Evolutionary conservation across 1,284 basidiomycete genomes (phyloP).

Genomic region (Meripilus lineatus): DNA sequence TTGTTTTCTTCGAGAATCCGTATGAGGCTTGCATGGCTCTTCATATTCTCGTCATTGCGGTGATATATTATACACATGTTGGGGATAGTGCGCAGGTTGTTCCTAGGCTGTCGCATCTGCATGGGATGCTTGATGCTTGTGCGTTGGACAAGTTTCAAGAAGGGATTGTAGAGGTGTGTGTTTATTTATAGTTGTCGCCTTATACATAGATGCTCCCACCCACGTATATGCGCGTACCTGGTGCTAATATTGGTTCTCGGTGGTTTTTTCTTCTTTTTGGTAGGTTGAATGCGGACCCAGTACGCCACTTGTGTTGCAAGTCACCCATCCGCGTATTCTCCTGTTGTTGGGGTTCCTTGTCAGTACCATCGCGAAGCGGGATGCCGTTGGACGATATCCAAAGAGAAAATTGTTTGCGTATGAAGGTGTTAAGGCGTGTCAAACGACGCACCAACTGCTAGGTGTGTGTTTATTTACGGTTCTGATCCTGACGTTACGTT

Average conservation of each 20-base stretch:
- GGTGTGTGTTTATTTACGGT: no score
- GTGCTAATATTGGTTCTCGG: not conserved
- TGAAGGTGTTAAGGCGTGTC: conserved; percentile 54
- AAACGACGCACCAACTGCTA: no score
- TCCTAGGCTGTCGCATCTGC: conserved; percentile 48
- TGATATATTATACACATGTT: conserved; percentile 53
- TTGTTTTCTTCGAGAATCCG: conserved; percentile 30
- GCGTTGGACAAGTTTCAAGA: conserved; percentile 41
- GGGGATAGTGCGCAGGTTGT: conserved; percentile 42
- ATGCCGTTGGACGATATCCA: conserved; percentile 66
- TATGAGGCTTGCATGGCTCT: conserved; percentile 43
- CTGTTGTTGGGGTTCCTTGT: conserved; percentile 62
- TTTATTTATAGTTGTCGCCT: conserved; percentile 9
- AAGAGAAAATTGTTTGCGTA: conserved; percentile 63
- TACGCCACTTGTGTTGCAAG: conserved; percentile 46
- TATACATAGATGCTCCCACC: not conserved
- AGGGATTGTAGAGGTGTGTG: conserved; percentile 46
- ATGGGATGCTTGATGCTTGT: conserved; percentile 57
- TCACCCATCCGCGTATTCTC: conserved; percentile 62
- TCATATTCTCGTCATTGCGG: conserved; percentile 51
- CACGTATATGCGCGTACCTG: not conserved
- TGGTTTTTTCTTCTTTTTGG: not conserved
- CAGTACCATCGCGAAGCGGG: conserved; percentile 60
- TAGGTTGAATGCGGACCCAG: not conserved
- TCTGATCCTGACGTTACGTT: no score